Conservation (phyloP, 78 protist genomes). For the Cavenderia fasciculata region DNA sequence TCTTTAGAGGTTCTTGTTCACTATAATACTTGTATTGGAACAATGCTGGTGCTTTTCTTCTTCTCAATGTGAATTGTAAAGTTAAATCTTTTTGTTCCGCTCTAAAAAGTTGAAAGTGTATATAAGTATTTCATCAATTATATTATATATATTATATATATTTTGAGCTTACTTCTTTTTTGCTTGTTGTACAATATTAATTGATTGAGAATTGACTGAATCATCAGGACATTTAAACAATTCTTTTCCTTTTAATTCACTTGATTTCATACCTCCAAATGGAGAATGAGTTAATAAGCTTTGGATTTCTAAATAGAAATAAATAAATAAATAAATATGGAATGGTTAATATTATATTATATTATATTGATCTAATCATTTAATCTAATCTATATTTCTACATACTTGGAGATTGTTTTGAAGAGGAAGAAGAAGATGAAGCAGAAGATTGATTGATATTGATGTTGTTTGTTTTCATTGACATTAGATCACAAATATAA, state of each 20-base stretch:
- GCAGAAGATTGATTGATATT: not conserved
- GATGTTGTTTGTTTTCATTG: conserved; percentile 21
- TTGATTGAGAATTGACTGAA: not conserved
- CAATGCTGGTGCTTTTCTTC: conserved; percentile 54
- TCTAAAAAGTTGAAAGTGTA: not conserved
- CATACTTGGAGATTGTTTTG: too few relatives aligned
- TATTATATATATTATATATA: not conserved
- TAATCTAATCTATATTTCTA: too few relatives aligned
- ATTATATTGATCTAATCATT: too few relatives aligned
- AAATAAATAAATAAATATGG: not conserved
- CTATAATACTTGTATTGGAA: conserved; percentile 70
- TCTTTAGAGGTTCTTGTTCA: conserved; percentile 67
- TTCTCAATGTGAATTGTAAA: conserved; percentile 10
- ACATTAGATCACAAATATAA: conserved; percentile 42
- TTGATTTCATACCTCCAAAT: conserved; percentile 36
- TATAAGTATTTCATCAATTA: not conserved
- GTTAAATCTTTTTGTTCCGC: conserved; percentile 52
- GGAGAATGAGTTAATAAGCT: conserved; percentile 57
- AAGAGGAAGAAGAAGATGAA: too few relatives aligned
- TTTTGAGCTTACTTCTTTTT: conserved; percentile 17
- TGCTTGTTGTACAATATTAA: conserved; percentile 45
- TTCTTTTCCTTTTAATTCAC: conserved; percentile 39
- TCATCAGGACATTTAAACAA: conserved; percentile 62
- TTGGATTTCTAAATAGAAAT: conserved; percentile 6
- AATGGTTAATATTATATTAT: too few relatives aligned